phyloP scores from a whole-genome alignment of 2,329 filamentous ascomycete genomes.

The Triangularia verruculosa region DNA sequence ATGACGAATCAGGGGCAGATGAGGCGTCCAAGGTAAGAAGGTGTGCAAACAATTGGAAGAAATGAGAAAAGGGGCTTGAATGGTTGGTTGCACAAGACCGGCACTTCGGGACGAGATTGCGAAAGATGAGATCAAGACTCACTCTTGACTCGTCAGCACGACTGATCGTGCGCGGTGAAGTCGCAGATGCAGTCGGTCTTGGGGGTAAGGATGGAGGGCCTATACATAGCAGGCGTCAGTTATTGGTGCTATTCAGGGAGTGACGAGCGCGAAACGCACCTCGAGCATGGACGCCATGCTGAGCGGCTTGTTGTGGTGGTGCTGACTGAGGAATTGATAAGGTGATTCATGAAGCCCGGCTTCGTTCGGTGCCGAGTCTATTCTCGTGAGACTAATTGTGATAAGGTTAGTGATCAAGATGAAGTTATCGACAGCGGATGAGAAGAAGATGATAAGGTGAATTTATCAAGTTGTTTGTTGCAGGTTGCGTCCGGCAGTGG shows the following conservation, averaged over 20 bases:
- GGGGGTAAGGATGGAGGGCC: conserved; percentile 49
- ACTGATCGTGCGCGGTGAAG: conserved; percentile 82
- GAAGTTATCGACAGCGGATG: not conserved
- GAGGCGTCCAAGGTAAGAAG: not conserved
- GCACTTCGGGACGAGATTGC: not conserved
- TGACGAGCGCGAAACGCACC: conserved; percentile 14
- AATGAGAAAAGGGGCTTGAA: not conserved
- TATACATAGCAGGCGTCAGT: conserved; percentile 19
- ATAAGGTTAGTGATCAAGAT: not conserved
- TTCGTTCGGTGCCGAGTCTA: not conserved
- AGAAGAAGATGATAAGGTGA: not conserved
- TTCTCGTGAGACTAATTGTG: not conserved
- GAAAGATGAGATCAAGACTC: conserved; percentile 31
- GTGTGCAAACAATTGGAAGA: not conserved
- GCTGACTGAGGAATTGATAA: conserved; percentile 9
- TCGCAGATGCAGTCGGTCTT: conserved; percentile 73
- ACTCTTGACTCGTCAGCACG: conserved; percentile 75
- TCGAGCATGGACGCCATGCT: conserved; percentile 28
- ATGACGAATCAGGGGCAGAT: not conserved
- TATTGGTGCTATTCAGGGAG: not conserved
- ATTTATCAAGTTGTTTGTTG: not conserved
- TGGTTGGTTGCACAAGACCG: not conserved
- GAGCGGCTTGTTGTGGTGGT: not conserved
- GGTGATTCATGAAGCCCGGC: not conserved
- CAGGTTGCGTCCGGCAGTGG: not conserved